These are phyloP conservation scores for Hevea brasiliensis DNA, from an alignment of 345 rosid genomes.

Conservation along the genomic window DNA sequence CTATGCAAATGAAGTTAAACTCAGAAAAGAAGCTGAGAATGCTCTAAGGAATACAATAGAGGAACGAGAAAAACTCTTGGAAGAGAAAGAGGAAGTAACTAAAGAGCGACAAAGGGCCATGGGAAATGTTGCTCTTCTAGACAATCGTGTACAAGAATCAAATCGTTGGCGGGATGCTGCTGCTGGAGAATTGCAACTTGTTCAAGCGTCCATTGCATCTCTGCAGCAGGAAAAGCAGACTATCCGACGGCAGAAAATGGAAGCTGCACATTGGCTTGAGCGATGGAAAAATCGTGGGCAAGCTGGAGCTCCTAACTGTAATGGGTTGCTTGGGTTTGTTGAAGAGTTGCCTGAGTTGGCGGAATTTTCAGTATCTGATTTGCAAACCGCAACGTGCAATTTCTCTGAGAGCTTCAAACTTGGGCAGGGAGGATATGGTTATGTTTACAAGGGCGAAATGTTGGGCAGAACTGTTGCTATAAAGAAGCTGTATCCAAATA, in stretches of 20 bases:
- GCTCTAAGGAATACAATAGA: conserved; percentile 29
- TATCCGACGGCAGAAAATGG: conserved; percentile 57
- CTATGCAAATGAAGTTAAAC: conserved; percentile 41
- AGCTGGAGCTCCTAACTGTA: conserved; percentile 45
- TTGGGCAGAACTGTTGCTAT: conserved; percentile 77
- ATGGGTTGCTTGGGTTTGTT: conserved; percentile 41
- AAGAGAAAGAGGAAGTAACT: conserved; percentile 45
- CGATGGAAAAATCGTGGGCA: conserved; percentile 58
- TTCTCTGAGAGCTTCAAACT: conserved; percentile 77
- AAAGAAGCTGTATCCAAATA: conserved; percentile 57
- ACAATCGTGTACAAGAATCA: conserved; percentile 52
- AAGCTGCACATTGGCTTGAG: conserved; percentile 68
- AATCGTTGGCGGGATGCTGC: conserved; percentile 48
- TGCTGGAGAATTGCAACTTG: conserved; percentile 43
- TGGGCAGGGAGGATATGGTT: conserved; percentile 61
- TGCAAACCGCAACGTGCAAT: conserved; percentile 63
- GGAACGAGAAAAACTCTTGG: conserved; percentile 45
- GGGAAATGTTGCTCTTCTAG: conserved; percentile 55
- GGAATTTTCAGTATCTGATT: conserved; percentile 55
- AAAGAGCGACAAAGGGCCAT: conserved; percentile 52
- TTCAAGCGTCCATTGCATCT: conserved; percentile 54
- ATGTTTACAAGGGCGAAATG: conserved; percentile 83
- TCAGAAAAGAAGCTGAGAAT: conserved; percentile 51
- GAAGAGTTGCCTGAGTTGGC: conserved; percentile 60
- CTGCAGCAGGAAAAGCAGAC: conserved; percentile 59